Conservation (phyloP, 2,329 filamentous ascomycete species). For the Ophiostoma sp. region DNA sequence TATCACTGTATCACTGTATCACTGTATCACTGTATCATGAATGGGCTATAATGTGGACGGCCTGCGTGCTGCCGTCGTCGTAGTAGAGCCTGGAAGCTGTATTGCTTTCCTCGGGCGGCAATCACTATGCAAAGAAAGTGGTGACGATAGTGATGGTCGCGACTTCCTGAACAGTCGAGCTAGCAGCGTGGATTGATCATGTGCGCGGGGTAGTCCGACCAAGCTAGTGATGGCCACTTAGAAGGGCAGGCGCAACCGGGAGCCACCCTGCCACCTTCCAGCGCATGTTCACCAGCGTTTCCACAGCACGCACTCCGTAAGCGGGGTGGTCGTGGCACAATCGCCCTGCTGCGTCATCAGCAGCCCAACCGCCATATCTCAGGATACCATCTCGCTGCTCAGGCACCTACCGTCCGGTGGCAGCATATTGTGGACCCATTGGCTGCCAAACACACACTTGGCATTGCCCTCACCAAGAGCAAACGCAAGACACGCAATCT, state of each 20-base stretch:
- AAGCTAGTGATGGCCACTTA: not conserved
- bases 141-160: not conserved
- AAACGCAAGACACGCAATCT: not conserved
- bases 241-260: not conserved
- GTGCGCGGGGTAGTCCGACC: constrained; percentile 8
- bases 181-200: not conserved
- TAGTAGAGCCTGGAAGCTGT: too few relatives aligned
- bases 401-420: not conserved
- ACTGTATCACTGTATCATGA: too few relatives aligned
- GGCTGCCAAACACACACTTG: not conserved
- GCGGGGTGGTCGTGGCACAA: constrained; percentile 2
- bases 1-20: not conserved
- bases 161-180: not conserved
- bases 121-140: too few relatives aligned
- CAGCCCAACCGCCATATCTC: not conserved
- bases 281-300: not conserved
- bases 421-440: not conserved
- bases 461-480: not conserved
- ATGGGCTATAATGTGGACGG: too few relatives aligned
- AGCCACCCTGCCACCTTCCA: not conserved
- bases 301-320: not conserved
- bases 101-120: too few relatives aligned
- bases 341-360: not conserved
- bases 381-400: not conserved
- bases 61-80: too few relatives aligned